Evolutionary conservation across 352 stramenopile genomes (phyloP), one percentile per base, ranked within the genome.

Genomic region (Peronospora destructor): DNA sequence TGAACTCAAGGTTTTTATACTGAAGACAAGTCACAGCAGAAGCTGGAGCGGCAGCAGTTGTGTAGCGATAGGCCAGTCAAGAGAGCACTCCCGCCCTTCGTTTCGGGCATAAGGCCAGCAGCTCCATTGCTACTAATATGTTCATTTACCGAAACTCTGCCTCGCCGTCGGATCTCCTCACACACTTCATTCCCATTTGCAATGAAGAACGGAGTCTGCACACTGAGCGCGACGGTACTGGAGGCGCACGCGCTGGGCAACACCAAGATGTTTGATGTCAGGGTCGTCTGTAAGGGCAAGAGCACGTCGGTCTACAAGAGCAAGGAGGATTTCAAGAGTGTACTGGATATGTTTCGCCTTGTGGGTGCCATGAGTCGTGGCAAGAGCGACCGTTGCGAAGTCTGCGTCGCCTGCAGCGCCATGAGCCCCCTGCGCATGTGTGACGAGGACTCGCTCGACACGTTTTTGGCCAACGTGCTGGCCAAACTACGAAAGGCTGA

Each of bases 221-320:
- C 58, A 21, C 56, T 91, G 28, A 73, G 63, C 46, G 72, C 68
- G 0, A 64, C 60, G 35, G 81, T 91, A 45, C 69, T 69, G 26
- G 76, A 77, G 33, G 81, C 81, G 33, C 77, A 79, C 1, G 66
- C 76, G 19, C 67, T 91, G 25, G 69, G 77, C 42, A 76, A 75
- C 42, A 81, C 65, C 49, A 79, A 86, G 62, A 89, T 89, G 77
- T 91, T 84, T 60, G 74, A 87, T 55, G 76, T 91, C 41, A 88
- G 87, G 54, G 71, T 89, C 45, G 46, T 60, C 21, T 85, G 74
- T 69, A 84, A 82, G 53, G 80, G 80, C 61, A 84, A 84, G 60
- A 81, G 71, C 44, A 84, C 73, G 39, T 76, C 68, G 17, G 71
- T 85, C 53, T 86, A 85, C 71, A 91, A 91, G 73, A 87, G 72